Evolutionary conservation across 352 stramenopile genomes (phyloP).

Genomic region (Phytophthora citrophthora): DNA sequence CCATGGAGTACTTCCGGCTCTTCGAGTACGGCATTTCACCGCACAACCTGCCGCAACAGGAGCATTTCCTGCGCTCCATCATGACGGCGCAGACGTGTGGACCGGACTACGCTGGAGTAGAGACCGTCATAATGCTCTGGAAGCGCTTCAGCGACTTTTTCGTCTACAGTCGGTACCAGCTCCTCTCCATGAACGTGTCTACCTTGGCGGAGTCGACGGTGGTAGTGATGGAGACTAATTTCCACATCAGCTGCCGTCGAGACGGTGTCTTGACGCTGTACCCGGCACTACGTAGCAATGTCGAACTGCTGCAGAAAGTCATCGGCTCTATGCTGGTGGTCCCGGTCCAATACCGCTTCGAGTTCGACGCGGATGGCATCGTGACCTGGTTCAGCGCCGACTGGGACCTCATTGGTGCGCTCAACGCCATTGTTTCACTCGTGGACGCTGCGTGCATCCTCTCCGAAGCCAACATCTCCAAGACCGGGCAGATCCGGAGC

Average conservation of each 20-base stretch:
- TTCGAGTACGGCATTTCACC: conserved; percentile 56
- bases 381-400: conserved; percentile 68
- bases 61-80: conserved; percentile 58
- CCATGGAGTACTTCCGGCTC: conserved; percentile 60
- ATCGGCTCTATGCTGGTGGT: conserved; percentile 48
- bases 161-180: conserved; percentile 40
- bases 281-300: conserved; percentile 42
- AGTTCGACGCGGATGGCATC: conserved; percentile 48
- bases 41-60: conserved; percentile 32
- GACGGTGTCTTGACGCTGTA: conserved; percentile 53
- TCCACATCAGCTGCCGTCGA: conserved; percentile 48
- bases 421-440: conserved; percentile 54
- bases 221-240: conserved; percentile 48
- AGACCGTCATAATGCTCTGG: conserved; percentile 52
- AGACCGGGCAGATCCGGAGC: conserved; percentile 58
- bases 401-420: conserved; percentile 58
- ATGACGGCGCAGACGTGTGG: conserved; percentile 55
- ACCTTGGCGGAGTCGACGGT: conserved; percentile 46
- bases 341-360: conserved; percentile 55
- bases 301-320: conserved; percentile 60
- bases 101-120: conserved; percentile 58
- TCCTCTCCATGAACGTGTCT: conserved; percentile 39
- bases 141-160: conserved; percentile 56
- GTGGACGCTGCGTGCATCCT: conserved; percentile 52
- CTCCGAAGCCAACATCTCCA: conserved; percentile 53